Conservation (phyloP, 108 stramenopile species). For the Fistulifera solaris region DNA sequence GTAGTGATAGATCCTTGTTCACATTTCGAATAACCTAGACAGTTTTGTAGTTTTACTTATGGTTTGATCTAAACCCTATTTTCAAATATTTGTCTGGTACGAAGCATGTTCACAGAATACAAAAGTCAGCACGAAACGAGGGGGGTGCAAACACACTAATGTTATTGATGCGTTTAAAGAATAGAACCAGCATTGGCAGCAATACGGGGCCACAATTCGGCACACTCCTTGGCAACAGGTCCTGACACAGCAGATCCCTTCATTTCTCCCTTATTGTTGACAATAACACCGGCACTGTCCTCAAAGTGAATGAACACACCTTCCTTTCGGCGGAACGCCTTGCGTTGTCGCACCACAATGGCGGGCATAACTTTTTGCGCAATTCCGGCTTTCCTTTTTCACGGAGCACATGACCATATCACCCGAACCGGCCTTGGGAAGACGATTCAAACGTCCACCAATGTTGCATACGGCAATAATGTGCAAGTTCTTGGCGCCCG, state of each 20-base stretch:
- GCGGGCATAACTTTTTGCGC: constrained; percentile 99
- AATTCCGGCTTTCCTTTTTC: constrained; percentile 99
- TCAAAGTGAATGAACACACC: constrained; percentile 99
- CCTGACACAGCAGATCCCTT: constrained; percentile 99
- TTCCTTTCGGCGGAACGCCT: constrained; percentile 99
- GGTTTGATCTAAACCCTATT: too few relatives aligned
- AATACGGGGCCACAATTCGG: constrained; percentile 99
- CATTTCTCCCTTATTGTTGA: constrained; percentile 99
- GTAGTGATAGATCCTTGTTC: too few relatives aligned
- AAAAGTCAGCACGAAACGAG: too few relatives aligned
- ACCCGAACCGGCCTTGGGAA: constrained; percentile 93
- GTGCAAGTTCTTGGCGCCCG: constrained; percentile 98
- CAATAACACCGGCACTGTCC: constrained; percentile 99
- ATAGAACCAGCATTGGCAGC: constrained; percentile 97
- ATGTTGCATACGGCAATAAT: constrained; percentile 98
- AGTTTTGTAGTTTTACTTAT: too few relatives aligned
- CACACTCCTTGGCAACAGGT: constrained; percentile 99
- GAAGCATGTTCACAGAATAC: too few relatives aligned
- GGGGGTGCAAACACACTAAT: too few relatives aligned
- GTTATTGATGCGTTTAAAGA: constrained; percentile 80
- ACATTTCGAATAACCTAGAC: too few relatives aligned
- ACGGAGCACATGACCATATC: constrained; percentile 99
- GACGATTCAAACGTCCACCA: constrained; percentile 96
- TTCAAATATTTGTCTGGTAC: too few relatives aligned
- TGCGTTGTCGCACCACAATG: constrained; percentile 97